Conservation (phyloP, 2,329 filamentous ascomycete species). For the Aureobasidium sp. region DNA sequence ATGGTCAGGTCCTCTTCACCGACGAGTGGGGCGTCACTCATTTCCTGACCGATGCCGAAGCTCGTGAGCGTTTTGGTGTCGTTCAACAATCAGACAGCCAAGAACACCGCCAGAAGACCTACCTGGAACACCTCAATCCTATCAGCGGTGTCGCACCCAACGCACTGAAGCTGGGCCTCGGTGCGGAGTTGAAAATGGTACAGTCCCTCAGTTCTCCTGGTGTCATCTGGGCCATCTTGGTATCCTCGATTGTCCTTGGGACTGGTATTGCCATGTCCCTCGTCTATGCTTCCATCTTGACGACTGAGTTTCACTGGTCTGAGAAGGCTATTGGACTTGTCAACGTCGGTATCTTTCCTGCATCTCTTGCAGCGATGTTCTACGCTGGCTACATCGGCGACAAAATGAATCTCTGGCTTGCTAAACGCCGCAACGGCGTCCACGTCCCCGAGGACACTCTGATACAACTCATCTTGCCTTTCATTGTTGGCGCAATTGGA, state of each 20-base stretch:
- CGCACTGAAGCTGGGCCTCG: conserved; percentile 13
- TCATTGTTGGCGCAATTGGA: conserved; percentile 23
- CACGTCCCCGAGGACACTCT: conserved; percentile 30
- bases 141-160: conserved; percentile 13
- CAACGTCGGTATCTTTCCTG: conserved; percentile 20
- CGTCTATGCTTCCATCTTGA: conserved; percentile 31
- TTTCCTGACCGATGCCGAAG: conserved; percentile 26
- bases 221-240: conserved; percentile 31
- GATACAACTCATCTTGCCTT: conserved; percentile 25
- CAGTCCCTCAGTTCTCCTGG: conserved; percentile 29
- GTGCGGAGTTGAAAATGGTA: conserved; percentile 25
- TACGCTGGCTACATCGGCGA: conserved; percentile 21
- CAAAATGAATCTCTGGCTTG: conserved; percentile 22
- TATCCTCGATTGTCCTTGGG: conserved; percentile 30
- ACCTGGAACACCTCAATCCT: conserved; percentile 15
- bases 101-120: conserved; percentile 11
- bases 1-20: conserved; percentile 29
- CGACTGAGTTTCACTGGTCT: conserved; percentile 26
- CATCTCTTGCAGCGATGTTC: conserved; percentile 19
- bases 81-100: neutral
- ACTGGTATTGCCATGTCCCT: conserved; percentile 31
- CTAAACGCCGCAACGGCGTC: conserved; percentile 25
- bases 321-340: conserved; percentile 19
- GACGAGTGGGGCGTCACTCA: conserved; percentile 33
- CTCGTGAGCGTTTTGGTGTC: conserved; percentile 16